phyloP scores from a whole-genome alignment of 805 yeast genomes.

The Yamadazyma nakazawae region DNA sequence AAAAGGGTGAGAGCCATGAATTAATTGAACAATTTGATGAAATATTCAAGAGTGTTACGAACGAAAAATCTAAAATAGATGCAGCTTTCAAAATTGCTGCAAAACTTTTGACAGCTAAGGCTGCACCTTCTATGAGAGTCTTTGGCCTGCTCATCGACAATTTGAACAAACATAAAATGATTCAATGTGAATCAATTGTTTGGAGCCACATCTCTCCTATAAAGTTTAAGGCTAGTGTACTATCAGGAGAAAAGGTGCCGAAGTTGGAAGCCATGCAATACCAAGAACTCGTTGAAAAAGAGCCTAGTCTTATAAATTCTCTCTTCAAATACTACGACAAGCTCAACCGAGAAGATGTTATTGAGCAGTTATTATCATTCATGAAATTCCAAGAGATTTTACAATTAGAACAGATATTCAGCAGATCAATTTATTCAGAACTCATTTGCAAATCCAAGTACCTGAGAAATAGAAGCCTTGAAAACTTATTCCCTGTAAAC shows the following conservation, averaged over 20 bases:
- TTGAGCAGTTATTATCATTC: constrained; percentile 25
- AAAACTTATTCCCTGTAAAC: constrained; percentile 3
- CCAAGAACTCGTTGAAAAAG: constrained; percentile 22
- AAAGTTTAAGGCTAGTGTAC: constrained; percentile 1
- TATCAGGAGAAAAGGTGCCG: background rate
- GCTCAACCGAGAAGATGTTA: constrained; percentile 17
- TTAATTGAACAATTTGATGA: background rate
- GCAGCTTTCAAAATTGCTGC: background rate
- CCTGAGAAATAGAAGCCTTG: constrained; percentile 7
- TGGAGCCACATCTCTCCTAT: constrained; percentile 6
- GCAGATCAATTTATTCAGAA: constrained; percentile 17
- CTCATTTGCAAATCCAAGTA: constrained; percentile 28
- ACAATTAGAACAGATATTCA: constrained; percentile 19
- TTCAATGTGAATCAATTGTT: constrained; percentile 5
- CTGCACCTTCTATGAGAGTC: constrained; percentile 10
- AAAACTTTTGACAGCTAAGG: background rate
- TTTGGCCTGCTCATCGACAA: constrained; percentile 3
- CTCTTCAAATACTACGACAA: constrained; percentile 24
- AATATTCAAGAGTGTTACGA: background rate
- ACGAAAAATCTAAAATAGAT: background rate
- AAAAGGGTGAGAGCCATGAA: background rate
- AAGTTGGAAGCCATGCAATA: constrained; percentile 20
- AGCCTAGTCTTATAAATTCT: constrained; percentile 28
- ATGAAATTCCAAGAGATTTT: constrained; percentile 23
- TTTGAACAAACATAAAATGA: background rate